Evolutionary conservation across 2,329 filamentous ascomycete genomes (phyloP), one percentile per base, ranked within the genome.

Genomic region (Aspergillus proliferans): DNA sequence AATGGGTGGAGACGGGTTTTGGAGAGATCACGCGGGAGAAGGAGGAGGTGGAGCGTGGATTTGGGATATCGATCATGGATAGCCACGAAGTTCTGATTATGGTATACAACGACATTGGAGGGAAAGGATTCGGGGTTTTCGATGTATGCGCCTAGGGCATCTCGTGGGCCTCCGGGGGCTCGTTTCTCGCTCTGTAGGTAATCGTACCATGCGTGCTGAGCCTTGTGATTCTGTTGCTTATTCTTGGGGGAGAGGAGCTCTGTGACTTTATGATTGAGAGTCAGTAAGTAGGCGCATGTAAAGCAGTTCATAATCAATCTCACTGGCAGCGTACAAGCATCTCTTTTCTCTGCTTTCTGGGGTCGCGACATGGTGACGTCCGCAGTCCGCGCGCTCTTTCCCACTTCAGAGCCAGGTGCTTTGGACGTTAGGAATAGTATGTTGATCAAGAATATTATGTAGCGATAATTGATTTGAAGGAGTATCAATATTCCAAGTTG

Each of bases 51-150:
- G 3, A 96, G 76, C 3, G 81, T 83, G 3, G 87, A 82, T 69
- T 97, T 98, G 7, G 93, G 91, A 64, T 83, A 98, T 52, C 83
- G 75, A 71, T 98, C 93, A 58, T 85, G 79, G 66, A 97, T 87
- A 18, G 84, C 80, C 45, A 91, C 87, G 56, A 86, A 88, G 52
- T 82, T 71, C n/a, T 80, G 75, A 55, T 82, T 81, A 67, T 84
- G 75, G 61, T 83, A 84, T 47, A 93, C 75, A 1, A 90, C 79
- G 7, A 78, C 72, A 22, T 73, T 76, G 4, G 76, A 56, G 1
- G 83, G 77, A 59, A 82, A 85, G 1, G 76, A 73, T 30, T 78
- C 74, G 0, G 88, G 88, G 47, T 81, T 69, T 6, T 72, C 59
- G 44, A 86, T 84, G 68, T 93, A 93, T 18, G 75, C 71, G 40